These are phyloP conservation scores for Harringtonia lauricola DNA, from an alignment of 2,329 filamentous ascomycete genomes.

Conservation along the genomic window DNA sequence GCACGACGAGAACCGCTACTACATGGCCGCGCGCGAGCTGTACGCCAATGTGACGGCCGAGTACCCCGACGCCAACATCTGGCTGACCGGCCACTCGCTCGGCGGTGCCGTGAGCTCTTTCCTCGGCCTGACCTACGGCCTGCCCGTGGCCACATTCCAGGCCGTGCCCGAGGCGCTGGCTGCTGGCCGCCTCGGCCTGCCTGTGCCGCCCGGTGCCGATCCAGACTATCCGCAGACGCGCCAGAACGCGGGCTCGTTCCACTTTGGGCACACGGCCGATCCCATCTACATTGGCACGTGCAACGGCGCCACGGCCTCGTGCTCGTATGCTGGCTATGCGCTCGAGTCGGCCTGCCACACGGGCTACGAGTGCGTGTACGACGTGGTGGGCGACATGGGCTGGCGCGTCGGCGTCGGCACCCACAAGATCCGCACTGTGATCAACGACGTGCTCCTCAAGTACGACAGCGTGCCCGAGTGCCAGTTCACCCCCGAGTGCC, in stretches of 20 bases:
- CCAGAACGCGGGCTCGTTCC: conserved; percentile 65
- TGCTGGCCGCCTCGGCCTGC: conserved; percentile 73
- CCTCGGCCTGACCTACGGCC: conserved; percentile 79
- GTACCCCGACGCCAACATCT: conserved; percentile 75
- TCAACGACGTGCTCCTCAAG: conserved; percentile 72
- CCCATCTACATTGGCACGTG: conserved; percentile 88
- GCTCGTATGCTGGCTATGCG: conserved; percentile 86
- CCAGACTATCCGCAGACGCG: conserved; percentile 60
- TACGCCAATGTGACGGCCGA: conserved; percentile 86
- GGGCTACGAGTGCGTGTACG: conserved; percentile 79
- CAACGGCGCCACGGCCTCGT: conserved; percentile 79
- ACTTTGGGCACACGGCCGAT: conserved; percentile 93
- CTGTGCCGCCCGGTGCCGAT: conserved; percentile 68
- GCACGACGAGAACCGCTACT: conserved; percentile 78
- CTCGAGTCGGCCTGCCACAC: conserved; percentile 90
- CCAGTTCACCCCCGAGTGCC: conserved; percentile 64
- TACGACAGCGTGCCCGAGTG: conserved; percentile 77
- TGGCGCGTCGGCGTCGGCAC: conserved; percentile 88
- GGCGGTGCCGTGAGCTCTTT: conserved; percentile 85
- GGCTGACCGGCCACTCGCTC: conserved; percentile 86
- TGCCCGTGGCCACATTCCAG: conserved; percentile 87
- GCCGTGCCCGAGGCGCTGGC: conserved; percentile 86
- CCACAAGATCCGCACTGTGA: conserved; percentile 82
- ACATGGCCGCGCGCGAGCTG: conserved; percentile 76
- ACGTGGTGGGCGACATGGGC: conserved; percentile 82